Evolutionary conservation across 148 eudicot genomes (phyloP).

Genomic region (Rhododendron vialii): DNA sequence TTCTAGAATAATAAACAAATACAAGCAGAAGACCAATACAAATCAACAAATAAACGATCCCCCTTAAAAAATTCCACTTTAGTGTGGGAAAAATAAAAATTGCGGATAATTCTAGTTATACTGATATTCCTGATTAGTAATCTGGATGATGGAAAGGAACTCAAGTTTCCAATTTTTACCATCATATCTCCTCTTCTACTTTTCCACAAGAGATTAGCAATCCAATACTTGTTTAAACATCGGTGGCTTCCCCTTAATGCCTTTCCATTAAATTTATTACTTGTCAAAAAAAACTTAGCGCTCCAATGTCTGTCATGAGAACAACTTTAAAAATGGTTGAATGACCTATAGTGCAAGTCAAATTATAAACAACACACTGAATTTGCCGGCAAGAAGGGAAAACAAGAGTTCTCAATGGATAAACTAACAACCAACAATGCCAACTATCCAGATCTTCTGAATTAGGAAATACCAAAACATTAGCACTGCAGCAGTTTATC

Average conservation of each 20-base stretch:
- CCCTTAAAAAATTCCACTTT: neutral
- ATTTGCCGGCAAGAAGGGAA: neutral
- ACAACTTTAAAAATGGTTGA: neutral
- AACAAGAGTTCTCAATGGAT: neutral
- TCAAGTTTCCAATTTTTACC: neutral
- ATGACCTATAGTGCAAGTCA: neutral
- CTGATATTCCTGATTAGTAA: neutral
- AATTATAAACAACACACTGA: neutral
- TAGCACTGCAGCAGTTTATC: slow-evolving; percentile 20
- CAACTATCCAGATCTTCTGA: slow-evolving; percentile 4
- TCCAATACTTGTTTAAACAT: neutral
- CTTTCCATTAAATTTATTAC: neutral
- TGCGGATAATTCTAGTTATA: neutral
- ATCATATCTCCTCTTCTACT: neutral
- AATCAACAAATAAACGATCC: neutral
- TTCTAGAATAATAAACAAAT: neutral
- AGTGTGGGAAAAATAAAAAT: neutral
- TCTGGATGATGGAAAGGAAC: neutral
- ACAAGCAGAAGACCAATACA: neutral
- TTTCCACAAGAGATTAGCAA: neutral
- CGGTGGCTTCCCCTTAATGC: neutral
- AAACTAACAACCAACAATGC: neutral
- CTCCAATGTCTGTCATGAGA: neutral
- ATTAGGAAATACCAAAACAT: slow-evolving; percentile 11
- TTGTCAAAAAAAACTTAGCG: neutral